These are phyloP conservation scores for Coniochaeta sp. DNA, from an alignment of 2,329 filamentous ascomycete genomes.

Conservation along the genomic window DNA sequence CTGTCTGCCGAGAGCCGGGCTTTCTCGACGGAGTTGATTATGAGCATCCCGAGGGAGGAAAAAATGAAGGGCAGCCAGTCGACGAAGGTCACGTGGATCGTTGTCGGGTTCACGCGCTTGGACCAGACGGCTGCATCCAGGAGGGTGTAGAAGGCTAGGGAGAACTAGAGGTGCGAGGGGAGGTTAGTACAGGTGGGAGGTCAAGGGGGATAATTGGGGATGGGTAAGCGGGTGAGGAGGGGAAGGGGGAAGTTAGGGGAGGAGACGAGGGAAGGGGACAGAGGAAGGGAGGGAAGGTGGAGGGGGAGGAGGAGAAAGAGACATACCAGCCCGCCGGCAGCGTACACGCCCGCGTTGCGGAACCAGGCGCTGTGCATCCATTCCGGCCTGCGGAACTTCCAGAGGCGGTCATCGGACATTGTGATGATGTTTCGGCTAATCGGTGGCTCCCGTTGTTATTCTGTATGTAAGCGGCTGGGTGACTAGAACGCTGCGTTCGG, in stretches of 20 bases:
- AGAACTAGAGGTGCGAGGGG: constrained; percentile 40
- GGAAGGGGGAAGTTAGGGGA: not conserved
- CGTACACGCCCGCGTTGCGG: constrained; percentile 57
- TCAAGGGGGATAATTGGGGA: not conserved
- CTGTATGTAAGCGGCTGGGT: too few species aligned
- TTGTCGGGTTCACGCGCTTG: constrained; percentile 53
- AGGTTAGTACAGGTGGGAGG: constrained; percentile 9
- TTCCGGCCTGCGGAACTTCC: constrained; percentile 59
- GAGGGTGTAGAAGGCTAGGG: constrained; percentile 61
- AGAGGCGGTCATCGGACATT: constrained; percentile 61
- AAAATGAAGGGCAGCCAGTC: constrained; percentile 66
- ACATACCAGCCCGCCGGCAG: constrained; percentile 55
- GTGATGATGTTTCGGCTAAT: constrained; percentile 9
- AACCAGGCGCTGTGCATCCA: constrained; percentile 60
- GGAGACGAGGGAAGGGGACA: not conserved
- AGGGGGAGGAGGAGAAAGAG: not conserved
- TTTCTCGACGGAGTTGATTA: constrained; percentile 66
- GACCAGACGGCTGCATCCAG: constrained; percentile 64
- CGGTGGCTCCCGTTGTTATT: not conserved
- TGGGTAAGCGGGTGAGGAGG: not conserved
- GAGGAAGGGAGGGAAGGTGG: not conserved
- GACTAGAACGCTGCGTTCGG: too few species aligned
- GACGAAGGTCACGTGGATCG: constrained; percentile 58
- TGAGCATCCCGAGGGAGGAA: constrained; percentile 60
- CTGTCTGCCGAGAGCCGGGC: constrained; percentile 56